Evolutionary conservation across 129 eudicot species (phyloP), one percentile per base, ranked within the genome.

Genomic region (Flaveria ramosissima): DNA sequence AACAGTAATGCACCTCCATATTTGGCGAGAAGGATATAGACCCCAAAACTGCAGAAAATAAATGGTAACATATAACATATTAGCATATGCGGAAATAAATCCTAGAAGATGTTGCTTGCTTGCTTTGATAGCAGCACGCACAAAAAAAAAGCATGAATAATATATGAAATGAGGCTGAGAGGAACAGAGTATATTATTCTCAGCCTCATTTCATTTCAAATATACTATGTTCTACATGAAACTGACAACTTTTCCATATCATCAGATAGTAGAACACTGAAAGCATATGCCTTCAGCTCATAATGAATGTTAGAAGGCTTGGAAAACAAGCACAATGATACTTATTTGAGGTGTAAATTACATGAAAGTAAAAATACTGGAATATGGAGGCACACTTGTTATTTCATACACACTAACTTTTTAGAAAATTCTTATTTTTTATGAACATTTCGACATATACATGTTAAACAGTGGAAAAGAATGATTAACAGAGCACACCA

Each of bases 1-100:
- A 9, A 61, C 15, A 21, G 30, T n/a, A 72, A 17, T 2, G 42
- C 85, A 92, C 98, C 96, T 86, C 95, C 77, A 84, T 86, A 15
- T 83, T 81, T 27, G 95, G 96, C 59, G 96, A 88, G 80, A 90
- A 84, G 32, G 88, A 73, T 56, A 83, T 71, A 24, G 89, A 84
- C 84, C 89, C 90, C 78, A 76, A 82, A 79, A 81, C 91, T 83
- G 88, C 80, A 81, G 59, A 74, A 68, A 36, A 48, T 36, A 71
- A 71, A 15, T 26, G 12, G 72, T 15, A 59, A 61, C 10, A 53
- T 51, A 74, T 6, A 52, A 74, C 69, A 82, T 43, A 72, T 76
- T 79, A 83, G 82, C 45, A 53, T 8, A 72, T 19, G 75, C 13
- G 15, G 66, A 23, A 67, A 41, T 9, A 69, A 45, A 15, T 24